Evolutionary conservation across 1,139 yeast genomes (phyloP).

Genomic region (Debaryomyces udenii): DNA sequence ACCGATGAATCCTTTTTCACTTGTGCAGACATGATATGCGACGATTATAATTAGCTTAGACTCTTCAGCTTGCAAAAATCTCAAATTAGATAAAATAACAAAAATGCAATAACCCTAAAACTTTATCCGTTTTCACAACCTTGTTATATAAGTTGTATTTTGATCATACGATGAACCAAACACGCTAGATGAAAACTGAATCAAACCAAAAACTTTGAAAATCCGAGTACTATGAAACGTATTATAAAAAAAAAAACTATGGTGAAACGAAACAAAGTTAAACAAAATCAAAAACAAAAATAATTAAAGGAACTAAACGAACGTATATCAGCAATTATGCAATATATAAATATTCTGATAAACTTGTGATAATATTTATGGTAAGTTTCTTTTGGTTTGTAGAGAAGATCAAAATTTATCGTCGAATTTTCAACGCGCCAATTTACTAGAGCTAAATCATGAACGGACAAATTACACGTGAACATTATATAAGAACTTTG

Average conservation of each 20-base stretch:
- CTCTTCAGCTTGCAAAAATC: conserved; percentile 2
- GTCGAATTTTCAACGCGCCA: conserved; percentile 10
- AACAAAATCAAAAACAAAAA: conserved; percentile 9
- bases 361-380: conserved; percentile 2
- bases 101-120: conserved; percentile 8
- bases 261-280: conserved; percentile 2
- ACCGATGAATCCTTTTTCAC: conserved; percentile 1
- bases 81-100: conserved; percentile 5
- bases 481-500: background rate
- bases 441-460: background rate
- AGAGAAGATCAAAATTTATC: conserved; percentile 1
- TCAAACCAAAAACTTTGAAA: conserved; percentile 7
- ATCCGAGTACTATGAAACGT: background rate
- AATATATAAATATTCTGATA: conserved; percentile 1
- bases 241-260: conserved; percentile 5
- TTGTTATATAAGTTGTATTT: conserved; percentile 2
- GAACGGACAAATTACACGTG: conserved; percentile 5
- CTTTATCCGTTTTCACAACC: background rate
- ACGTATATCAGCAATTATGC: conserved; percentile 3
- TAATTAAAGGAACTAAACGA: conserved; percentile 5
- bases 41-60: conserved; percentile 9
- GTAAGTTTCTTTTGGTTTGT: background rate
- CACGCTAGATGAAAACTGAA: conserved; percentile 3
- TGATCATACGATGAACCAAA: conserved; percentile 5
- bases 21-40: conserved; percentile 13